Base-by-base conservation (phyloP, 129 eudicot genomes). In the Solidago caesia region DNA sequence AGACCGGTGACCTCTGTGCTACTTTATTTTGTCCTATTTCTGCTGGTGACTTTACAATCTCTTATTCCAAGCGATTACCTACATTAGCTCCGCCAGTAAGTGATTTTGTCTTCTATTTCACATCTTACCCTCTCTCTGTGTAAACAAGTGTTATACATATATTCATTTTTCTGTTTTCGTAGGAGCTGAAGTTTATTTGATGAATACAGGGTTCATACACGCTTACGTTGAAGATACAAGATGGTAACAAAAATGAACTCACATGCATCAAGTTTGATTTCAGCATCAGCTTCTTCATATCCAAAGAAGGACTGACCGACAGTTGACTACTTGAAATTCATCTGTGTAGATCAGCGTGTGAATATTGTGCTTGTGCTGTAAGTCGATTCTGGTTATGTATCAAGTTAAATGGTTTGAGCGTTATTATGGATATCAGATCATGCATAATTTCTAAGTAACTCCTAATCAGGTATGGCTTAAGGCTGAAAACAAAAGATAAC, bases 61-160 rank as follows among this genome's bases (percentile, higher is more conserved):
- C 96, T 57, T 91, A 86, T 79, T 77, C 98, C 52, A 89, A 93
- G 78, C 80, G 81, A 15, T 78, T 93, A 74, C 98, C 98, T 12
- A 85, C 89, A 72, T 9, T 73, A 67, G 90, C 97, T 68, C 98
- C 98, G 43, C 98, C 98, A 46, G 98, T 93, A 80, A 90, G 98
- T 87, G 47, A n/a, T 77, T 77, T 58, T 72, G 10, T 75, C 46
- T 5, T 6, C 5, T 11, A 11, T 12, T 25, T 33, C 39, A 33
- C 39, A 33, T 33, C 3, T 3, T 33, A 33, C 39, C 39, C 39
- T 21, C 21, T 21, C 0, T 21, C 21, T 21, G 21, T 21, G 21
- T 21, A 21, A 21, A 21, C 21, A 21, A 21, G 21, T 21, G 21
- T 21, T 12, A 48, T 68, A 47, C 58, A 11, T 27, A 10, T 48